Evolutionary conservation across 129 eudicot species (phyloP).

Genomic region (Escallonia rubra): DNA sequence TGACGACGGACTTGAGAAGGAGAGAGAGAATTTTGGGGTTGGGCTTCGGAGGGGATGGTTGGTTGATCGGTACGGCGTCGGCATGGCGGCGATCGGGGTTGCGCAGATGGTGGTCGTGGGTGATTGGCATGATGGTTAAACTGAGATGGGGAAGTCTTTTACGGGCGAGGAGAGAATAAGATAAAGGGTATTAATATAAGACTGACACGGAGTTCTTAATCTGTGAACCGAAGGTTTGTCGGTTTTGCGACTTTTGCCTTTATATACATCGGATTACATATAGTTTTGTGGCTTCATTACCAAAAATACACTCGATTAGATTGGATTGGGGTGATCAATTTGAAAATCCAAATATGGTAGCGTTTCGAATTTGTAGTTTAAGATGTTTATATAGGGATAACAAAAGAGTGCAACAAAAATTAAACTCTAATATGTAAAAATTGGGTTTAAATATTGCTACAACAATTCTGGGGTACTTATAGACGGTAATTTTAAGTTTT

Average conservation of each 20-base stretch:
- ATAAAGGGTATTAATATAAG: neutral
- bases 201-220: neutral
- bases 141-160: neutral
- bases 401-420: too few relatives aligned
- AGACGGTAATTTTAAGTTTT: too few relatives aligned
- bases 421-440: too few relatives aligned
- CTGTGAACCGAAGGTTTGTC: slow-evolving; percentile 3
- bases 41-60: slow-evolving; percentile 28
- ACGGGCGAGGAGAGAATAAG: neutral
- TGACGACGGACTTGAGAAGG: slow-evolving; percentile 57
- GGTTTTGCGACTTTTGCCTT: neutral
- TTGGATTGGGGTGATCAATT: too few relatives aligned
- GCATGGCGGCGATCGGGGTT: slow-evolving; percentile 18
- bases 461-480: too few relatives aligned
- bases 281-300: too few relatives aligned
- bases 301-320: too few relatives aligned
- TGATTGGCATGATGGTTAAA: slow-evolving; percentile 20
- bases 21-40: slow-evolving; percentile 46
- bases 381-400: too few relatives aligned
- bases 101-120: slow-evolving; percentile 7
- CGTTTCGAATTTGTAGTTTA: too few relatives aligned
- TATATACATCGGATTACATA: too few relatives aligned
- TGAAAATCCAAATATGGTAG: too few relatives aligned
- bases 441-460: too few relatives aligned
- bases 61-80: slow-evolving; percentile 20